phyloP scores from a whole-genome alignment of 306 rosid species.

The Canavalia ensiformis region DNA sequence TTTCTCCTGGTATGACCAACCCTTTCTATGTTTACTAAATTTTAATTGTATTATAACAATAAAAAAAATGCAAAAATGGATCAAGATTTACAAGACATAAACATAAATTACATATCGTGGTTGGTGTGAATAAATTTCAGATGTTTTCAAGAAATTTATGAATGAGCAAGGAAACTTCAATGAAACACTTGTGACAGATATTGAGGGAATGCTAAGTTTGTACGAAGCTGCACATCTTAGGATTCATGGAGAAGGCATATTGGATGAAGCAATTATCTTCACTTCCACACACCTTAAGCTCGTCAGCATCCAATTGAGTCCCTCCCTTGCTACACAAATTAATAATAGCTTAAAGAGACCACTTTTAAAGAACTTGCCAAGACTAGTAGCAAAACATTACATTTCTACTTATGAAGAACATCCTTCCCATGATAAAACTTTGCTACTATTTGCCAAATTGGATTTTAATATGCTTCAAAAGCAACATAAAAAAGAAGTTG shows the following conservation, averaged over 20 bases:
- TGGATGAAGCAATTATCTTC: slow-evolving; percentile 37
- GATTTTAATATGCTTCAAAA: no score
- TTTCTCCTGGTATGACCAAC: slow-evolving; percentile 42
- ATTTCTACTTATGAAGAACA: no score
- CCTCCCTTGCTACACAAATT: no score
- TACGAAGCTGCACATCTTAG: slow-evolving; percentile 47
- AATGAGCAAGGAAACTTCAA: slow-evolving; percentile 38
- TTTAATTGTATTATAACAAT: background rate
- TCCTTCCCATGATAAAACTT: background rate
- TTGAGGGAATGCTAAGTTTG: slow-evolving; percentile 33
- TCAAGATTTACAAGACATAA: no score
- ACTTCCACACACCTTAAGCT: background rate
- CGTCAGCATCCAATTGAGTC: no score
- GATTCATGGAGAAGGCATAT: slow-evolving; percentile 23
- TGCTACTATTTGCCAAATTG: no score
- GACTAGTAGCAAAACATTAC: no score
- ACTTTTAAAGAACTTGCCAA: no score
- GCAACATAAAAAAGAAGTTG: background rate
- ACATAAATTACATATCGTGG: no score
- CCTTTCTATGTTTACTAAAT: background rate
- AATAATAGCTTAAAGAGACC: no score
- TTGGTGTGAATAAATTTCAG: background rate
- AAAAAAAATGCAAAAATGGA: no score
- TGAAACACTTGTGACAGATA: background rate
- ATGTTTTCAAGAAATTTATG: slow-evolving; percentile 35